Evolutionary conservation across 164 flowering plant species (phyloP).

Genomic region (Chimonanthus praecox): DNA sequence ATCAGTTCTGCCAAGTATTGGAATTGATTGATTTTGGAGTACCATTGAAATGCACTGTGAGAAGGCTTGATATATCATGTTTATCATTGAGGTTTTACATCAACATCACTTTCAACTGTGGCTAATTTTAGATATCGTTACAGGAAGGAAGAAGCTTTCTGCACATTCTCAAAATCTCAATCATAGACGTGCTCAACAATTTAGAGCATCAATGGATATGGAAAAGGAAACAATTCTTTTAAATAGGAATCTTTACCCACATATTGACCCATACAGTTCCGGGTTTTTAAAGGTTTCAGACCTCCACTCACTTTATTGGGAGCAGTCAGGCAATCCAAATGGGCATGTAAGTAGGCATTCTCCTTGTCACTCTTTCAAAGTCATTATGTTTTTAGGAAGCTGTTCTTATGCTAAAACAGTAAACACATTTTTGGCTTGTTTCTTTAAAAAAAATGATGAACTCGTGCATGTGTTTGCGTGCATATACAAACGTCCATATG

Average conservation of each 20-base stretch:
- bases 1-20: background rate
- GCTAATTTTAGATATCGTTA: conserved; percentile 1
- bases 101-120: background rate
- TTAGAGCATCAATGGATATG: conserved; percentile 35
- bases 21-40: background rate
- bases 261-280: conserved; percentile 65
- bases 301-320: conserved; percentile 81
- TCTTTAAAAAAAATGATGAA: too few relatives aligned
- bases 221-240: conserved; percentile 27
- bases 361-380: background rate
- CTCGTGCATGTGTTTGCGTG: too few relatives aligned
- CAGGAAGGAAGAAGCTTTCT: conserved; percentile 32
- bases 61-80: background rate
- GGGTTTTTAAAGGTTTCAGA: conserved; percentile 89
- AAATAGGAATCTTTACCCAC: conserved; percentile 47
- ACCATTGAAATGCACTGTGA: background rate
- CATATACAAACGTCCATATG: too few relatives aligned
- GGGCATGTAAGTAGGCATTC: conserved; percentile 62
- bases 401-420: too few relatives aligned
- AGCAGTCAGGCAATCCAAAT: conserved; percentile 90
- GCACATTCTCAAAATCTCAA: conserved; percentile 19
- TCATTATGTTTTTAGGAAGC: too few relatives aligned
- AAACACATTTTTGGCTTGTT: too few relatives aligned
- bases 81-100: background rate
- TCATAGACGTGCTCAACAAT: conserved; percentile 19